phyloP scores from a whole-genome alignment of 2,329 filamentous ascomycete genomes.

The Alternaria alternata region DNA sequence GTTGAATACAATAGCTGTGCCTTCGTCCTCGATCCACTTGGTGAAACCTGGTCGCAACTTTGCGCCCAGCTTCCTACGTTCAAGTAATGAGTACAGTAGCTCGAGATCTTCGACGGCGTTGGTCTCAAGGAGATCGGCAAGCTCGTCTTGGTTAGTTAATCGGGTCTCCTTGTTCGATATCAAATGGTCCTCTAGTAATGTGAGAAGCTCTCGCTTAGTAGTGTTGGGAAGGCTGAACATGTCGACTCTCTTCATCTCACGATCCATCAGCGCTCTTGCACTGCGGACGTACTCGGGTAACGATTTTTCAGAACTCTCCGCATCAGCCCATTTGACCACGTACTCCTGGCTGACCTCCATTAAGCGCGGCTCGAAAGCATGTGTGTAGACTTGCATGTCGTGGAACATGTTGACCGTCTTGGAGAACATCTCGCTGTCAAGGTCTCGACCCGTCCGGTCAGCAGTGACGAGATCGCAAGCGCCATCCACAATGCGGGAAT shows the following conservation, averaged over 20 bases:
- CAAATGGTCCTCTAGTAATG: slow-evolving; percentile 75
- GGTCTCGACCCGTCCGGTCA: slow-evolving; percentile 67
- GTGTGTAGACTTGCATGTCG: slow-evolving; percentile 81
- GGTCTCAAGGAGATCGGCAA: slow-evolving; percentile 76
- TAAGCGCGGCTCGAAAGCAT: slow-evolving; percentile 79
- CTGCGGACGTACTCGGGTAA: slow-evolving; percentile 79
- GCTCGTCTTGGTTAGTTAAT: slow-evolving; percentile 67
- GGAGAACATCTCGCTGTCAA: slow-evolving; percentile 71
- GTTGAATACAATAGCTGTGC: slow-evolving; percentile 80
- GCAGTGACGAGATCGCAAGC: slow-evolving; percentile 78
- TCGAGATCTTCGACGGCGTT: slow-evolving; percentile 75
- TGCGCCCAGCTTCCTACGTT: slow-evolving; percentile 73
- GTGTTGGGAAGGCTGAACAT: slow-evolving; percentile 81
- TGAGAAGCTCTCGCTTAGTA: slow-evolving; percentile 79
- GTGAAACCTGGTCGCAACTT: slow-evolving; percentile 77
- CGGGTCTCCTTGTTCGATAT: slow-evolving; percentile 70
- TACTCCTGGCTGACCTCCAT: slow-evolving; percentile 72
- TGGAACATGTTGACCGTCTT: slow-evolving; percentile 84
- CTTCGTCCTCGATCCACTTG: slow-evolving; percentile 78
- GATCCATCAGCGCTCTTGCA: slow-evolving; percentile 72
- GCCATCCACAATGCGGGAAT: slow-evolving; percentile 67
- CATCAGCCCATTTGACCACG: slow-evolving; percentile 73
- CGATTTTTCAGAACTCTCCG: slow-evolving; percentile 66
- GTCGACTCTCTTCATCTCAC: slow-evolving; percentile 80
- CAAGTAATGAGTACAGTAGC: slow-evolving; percentile 79